Conservation (phyloP, 2,329 filamentous ascomycete genomes). For the Septoria linicola region DNA sequence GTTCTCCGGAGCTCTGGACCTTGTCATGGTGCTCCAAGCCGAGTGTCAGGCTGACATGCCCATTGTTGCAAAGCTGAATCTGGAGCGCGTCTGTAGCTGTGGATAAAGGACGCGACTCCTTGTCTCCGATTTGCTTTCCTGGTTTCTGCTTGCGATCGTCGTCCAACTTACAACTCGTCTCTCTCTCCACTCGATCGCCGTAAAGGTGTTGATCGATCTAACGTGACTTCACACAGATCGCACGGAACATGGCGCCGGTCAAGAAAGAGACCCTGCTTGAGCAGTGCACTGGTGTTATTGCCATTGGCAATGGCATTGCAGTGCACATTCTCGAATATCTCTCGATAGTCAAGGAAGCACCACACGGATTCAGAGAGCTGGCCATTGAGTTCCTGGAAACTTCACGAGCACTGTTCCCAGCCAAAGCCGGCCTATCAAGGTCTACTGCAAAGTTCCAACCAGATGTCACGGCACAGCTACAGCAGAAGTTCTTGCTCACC, state of each 20-base stretch:
- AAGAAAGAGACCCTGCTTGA: conserved; percentile 47
- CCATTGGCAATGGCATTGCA: conserved; percentile 62
- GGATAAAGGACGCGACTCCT: conserved; percentile 3
- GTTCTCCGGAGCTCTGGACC: conserved; percentile 7
- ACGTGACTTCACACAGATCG: too few relatives aligned
- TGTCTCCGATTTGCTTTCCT: conserved; percentile 8
- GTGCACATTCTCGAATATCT: conserved; percentile 65
- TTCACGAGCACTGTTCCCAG: conserved; percentile 65
- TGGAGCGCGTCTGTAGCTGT: background rate
- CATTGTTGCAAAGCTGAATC: background rate
- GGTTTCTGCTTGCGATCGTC: conserved; percentile 5
- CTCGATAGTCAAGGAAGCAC: conserved; percentile 55
- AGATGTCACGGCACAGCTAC: conserved; percentile 64
- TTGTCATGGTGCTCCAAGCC: background rate
- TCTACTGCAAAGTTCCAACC: conserved; percentile 55
- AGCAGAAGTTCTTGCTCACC: conserved; percentile 62
- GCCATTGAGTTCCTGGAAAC: conserved; percentile 67
- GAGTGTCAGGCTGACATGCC: conserved; percentile 1
- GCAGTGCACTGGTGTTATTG: conserved; percentile 59
- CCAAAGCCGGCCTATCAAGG: conserved; percentile 62
- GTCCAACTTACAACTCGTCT: background rate
- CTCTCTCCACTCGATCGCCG: background rate
- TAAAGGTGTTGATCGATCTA: background rate
- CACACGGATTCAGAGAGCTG: conserved; percentile 58
- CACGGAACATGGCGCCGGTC: conserved; percentile 23